Percentiles rank a stretch among this genome's conserved stretches.
phyloP scores from a whole-genome alignment of 805 yeast species.

The Lachancea waltii region DNA sequence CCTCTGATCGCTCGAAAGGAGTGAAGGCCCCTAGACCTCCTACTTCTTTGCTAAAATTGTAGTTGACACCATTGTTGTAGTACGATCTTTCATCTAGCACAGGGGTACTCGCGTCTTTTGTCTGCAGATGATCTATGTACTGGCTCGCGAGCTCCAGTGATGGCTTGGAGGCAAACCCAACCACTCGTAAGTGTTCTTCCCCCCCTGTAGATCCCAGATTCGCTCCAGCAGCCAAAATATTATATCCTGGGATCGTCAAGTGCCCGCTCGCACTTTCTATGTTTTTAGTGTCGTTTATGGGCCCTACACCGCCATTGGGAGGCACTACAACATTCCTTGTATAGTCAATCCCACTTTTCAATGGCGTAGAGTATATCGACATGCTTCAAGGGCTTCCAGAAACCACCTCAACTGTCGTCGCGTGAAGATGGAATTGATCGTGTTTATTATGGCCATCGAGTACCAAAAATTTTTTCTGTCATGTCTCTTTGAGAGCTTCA shows the following conservation, averaged over 20 bases:
- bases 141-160: conserved; percentile 53
- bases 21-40: conserved; percentile 46
- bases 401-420: too few species aligned
- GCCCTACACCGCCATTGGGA: conserved; percentile 13
- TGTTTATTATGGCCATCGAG: too few species aligned
- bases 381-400: conserved; percentile 3
- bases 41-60: conserved; percentile 52
- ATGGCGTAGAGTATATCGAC: conserved; percentile 31
- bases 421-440: too few species aligned
- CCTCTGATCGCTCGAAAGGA: conserved; percentile 69
- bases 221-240: neutral
- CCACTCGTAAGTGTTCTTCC: conserved; percentile 31
- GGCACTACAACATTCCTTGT: conserved; percentile 17
- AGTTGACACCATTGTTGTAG: conserved; percentile 55
- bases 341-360: conserved; percentile 29
- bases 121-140: conserved; percentile 51
- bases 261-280: conserved; percentile 3
- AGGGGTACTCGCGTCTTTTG: conserved; percentile 54
- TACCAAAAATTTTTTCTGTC: neutral
- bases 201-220: conserved; percentile 1
- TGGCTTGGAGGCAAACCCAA: conserved; percentile 29
- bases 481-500: neutral
- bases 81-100: conserved; percentile 43
- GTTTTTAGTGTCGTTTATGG: conserved; percentile 3
- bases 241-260: conserved; percentile 2